Evolutionary conservation across 306 rosid species (phyloP), one percentile per base, ranked within the genome.

Genomic region (Casuarina cunninghamiana): DNA sequence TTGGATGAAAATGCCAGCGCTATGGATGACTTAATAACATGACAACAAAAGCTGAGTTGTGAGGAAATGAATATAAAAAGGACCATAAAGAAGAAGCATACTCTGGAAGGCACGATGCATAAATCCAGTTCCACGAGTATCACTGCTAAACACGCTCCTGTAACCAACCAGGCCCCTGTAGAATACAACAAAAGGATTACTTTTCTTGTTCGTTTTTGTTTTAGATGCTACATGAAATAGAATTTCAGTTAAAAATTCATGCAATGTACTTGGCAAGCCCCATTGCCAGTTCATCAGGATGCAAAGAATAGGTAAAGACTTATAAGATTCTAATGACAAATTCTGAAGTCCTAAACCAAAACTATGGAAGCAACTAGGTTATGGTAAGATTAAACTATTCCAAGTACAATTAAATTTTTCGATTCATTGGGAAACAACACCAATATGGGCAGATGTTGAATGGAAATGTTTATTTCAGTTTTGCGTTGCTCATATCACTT

Each of bases 101-200:
- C 99, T 80, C 58, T 81, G 80, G 90, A 95, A 95, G 79, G 99
- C 97, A 78, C 97, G 97, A 81, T 95, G 99, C 97, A 95, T 95
- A 80, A 95, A 95, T 74, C 99, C 99, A 85, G 96, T 90, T 88
- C 99, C 99, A 72, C 99, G 99, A 42, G 98, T 93, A 80, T 91
- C 97, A n/a, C 94, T 93, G 87, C 97, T 91, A 82, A 95, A 95
- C 84, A 95, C 97, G 42, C 99, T 95, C 82, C 97, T 89, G 85
- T 95, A 95, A 79, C 99, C 97, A 86, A 95, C 99, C 72, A 95
- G 82, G 75, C 99, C 99, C 96, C 99, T 95, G 94, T 82, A 81
- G 78, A 80, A 78, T 70, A 69, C 66, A 77, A 48, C 57, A 75
- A 65, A 77, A 0, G 57, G 44, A 15, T n/a, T 2, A 48, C 42